Conservation (phyloP, 768 basidiomycete genomes). For the Russula lepida region DNA sequence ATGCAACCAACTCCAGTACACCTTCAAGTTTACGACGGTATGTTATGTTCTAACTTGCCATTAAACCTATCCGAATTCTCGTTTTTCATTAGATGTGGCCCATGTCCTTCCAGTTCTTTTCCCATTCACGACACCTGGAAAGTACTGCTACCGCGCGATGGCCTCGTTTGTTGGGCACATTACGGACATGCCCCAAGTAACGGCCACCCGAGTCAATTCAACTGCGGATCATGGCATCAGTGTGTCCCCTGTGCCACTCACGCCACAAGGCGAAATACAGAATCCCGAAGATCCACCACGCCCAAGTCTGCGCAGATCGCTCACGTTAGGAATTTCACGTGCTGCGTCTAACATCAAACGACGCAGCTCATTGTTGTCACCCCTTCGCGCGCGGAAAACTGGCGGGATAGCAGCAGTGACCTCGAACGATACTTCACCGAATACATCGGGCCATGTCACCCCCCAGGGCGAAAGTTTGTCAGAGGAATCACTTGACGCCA, state of each 20-base stretch:
- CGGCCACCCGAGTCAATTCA: neutral
- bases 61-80: slow-evolving; percentile 7
- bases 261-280: neutral
- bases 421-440: neutral
- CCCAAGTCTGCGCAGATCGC: neutral
- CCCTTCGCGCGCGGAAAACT: neutral
- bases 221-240: neutral
- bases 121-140: slow-evolving; percentile 67
- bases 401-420: neutral
- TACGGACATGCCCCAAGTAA: slow-evolving; percentile 36
- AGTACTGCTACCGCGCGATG: slow-evolving; percentile 73
- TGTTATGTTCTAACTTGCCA: slow-evolving; percentile 15
- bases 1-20: slow-evolving; percentile 72
- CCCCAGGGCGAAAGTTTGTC: neutral
- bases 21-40: slow-evolving; percentile 87
- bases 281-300: neutral
- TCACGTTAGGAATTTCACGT: slow-evolving; percentile 2
- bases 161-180: slow-evolving; percentile 62
- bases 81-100: slow-evolving; percentile 44
- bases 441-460: slow-evolving; percentile 1
- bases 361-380: neutral
- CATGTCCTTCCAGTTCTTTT: slow-evolving; percentile 70
- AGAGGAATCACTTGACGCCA: slow-evolving; percentile 21
- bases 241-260: neutral
- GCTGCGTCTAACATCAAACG: slow-evolving; percentile 1